Conservation (phyloP, 176 grass and related monocot genomes). For the Avena insularis region DNA sequence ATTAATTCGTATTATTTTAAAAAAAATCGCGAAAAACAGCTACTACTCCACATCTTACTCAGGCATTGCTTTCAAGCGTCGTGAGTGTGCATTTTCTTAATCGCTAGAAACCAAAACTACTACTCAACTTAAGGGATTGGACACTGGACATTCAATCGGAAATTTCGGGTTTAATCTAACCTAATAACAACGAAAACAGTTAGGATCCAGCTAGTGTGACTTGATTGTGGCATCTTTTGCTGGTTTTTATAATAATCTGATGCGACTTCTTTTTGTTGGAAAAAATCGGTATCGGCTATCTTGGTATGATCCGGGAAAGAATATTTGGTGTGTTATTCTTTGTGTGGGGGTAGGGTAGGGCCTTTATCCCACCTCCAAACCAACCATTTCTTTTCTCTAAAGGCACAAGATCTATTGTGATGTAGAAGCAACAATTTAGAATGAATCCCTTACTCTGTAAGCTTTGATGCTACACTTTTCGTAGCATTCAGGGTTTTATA, state of each 20-base stretch:
- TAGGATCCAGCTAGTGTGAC: neutral
- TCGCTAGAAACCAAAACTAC: neutral
- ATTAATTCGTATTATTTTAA: too few species aligned
- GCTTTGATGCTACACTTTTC: constrained; percentile 5
- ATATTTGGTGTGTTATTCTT: constrained; percentile 11
- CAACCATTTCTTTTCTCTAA: constrained; percentile 41
- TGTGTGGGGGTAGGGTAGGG: neutral
- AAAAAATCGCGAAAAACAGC: neutral
- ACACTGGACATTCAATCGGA: neutral
- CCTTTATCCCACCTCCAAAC: constrained; percentile 38
- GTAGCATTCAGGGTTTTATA: neutral
- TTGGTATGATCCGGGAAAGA: constrained; percentile 15
- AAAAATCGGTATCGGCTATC: constrained; percentile 19
- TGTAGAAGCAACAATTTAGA: constrained; percentile 41
- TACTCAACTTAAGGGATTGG: neutral
- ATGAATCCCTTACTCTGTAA: neutral
- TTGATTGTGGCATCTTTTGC: neutral
- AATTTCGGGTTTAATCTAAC: neutral
- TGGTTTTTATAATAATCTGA: neutral
- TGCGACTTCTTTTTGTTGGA: neutral
- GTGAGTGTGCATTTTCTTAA: neutral
- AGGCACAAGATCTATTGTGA: constrained; percentile 41
- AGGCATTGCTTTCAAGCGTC: neutral
- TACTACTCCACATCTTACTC: neutral
- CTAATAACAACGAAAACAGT: neutral